Conservation (phyloP, 139 green algal species). For the Helicosporidium sp. region DNA sequence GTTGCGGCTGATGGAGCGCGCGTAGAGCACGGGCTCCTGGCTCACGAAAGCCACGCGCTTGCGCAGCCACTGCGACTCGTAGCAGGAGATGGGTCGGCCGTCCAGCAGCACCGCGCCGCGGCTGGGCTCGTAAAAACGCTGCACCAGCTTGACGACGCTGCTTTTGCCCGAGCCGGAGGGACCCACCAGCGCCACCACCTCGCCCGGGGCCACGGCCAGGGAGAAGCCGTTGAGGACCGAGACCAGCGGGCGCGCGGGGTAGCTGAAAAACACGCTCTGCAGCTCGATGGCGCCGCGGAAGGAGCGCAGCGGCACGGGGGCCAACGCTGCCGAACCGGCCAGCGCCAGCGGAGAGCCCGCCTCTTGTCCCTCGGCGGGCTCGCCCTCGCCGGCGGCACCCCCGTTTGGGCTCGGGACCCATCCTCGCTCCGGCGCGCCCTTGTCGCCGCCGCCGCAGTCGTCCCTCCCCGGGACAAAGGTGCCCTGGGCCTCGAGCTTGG, state of each 20-base stretch:
- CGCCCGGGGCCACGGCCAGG: conserved; percentile 35
- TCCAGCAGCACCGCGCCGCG: conserved; percentile 49
- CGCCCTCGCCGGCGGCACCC: too few relatives aligned
- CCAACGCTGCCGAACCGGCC: too few relatives aligned
- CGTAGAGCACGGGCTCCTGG: conserved; percentile 76
- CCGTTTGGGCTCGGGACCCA: too few relatives aligned
- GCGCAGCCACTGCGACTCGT: conserved; percentile 40
- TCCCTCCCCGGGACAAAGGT: conserved; percentile 11
- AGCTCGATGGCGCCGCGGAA: conserved; percentile 28
- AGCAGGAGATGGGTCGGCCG: conserved; percentile 37
- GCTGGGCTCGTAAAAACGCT: conserved; percentile 71
- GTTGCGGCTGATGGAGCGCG: conserved; percentile 50
- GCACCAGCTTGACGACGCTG: conserved; percentile 72
- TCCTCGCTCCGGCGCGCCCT: too few relatives aligned
- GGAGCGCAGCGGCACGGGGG: too few relatives aligned
- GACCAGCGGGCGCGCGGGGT: conserved; percentile 43
- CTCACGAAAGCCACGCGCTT: conserved; percentile 33
- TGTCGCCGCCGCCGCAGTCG: too few relatives aligned
- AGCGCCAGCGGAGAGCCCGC: too few relatives aligned
- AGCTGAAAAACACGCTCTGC: conserved; percentile 50
- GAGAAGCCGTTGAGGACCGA: conserved; percentile 38
- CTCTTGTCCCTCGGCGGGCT: too few relatives aligned
- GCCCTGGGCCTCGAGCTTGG: conserved; percentile 14
- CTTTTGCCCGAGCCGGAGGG: conserved; percentile 64
- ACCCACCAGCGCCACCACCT: conserved; percentile 70